phyloP scores from a whole-genome alignment of 768 basidiomycete species.

The Melanogaster broomeanus region DNA sequence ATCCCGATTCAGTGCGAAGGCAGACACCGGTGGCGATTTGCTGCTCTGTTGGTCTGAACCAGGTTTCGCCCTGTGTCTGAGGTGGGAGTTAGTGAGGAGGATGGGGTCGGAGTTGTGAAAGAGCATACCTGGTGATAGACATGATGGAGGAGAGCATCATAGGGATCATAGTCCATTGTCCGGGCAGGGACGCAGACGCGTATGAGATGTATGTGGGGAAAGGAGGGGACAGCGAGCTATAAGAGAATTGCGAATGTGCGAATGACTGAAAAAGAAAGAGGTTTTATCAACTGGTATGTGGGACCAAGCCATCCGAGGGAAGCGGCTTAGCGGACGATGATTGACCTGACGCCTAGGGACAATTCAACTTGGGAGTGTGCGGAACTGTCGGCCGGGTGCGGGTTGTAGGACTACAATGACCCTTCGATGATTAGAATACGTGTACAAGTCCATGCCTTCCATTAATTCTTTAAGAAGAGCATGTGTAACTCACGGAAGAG shows the following conservation, averaged over 20 bases:
- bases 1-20: slow-evolving; percentile 62
- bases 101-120: neutral
- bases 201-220: neutral
- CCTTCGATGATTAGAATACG: slow-evolving; percentile 3
- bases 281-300: neutral
- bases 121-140: slow-evolving; percentile 70
- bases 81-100: slow-evolving; percentile 11
- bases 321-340: neutral
- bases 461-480: neutral
- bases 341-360: slow-evolving; percentile 4
- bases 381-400: neutral
- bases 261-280: too few species aligned
- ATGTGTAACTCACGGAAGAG: slow-evolving; percentile 1
- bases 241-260: slow-evolving; percentile 9
- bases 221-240: slow-evolving; percentile 5
- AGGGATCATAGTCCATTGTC: slow-evolving; percentile 84
- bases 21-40: slow-evolving; percentile 78
- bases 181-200: too few species aligned
- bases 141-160: slow-evolving; percentile 78
- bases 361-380: neutral
- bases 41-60: slow-evolving; percentile 84
- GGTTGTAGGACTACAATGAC: slow-evolving; percentile 3
- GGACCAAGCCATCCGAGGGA: neutral
- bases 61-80: slow-evolving; percentile 80
- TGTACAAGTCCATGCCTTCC: neutral